Base-by-base conservation (phyloP, 2,329 filamentous ascomycete genomes). In the Colletotrichum agaves region DNA sequence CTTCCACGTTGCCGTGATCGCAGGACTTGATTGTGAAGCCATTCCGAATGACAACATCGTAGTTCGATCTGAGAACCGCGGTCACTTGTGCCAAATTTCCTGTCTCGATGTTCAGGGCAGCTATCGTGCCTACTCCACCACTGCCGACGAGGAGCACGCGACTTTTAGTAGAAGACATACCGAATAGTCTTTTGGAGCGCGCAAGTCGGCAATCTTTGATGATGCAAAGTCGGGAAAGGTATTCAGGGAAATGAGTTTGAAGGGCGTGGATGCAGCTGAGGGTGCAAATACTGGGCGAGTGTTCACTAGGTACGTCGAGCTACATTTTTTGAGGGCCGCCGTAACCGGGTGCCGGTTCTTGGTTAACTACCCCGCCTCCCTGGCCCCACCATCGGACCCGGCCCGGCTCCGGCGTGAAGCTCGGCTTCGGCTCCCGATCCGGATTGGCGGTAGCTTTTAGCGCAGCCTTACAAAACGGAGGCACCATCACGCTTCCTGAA, bases 91-190 rank as follows among this genome's bases (percentile, higher is more conserved):
- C 85, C 19, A 78, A 76, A 7, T 81, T 81, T 5, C 84, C 84
- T 5, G 76, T 73, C 72, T 89, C 83, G 17, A 90, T 79, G 27
- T 83, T 84, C 47, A 86, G 82, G 5, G 85, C 85, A 3, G 84
- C 83, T 72, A 89, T 85, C 0, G 85, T 83, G 23, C 87, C 87
- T 2, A 88, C 82, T 6, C 84, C 85, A 8, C 87, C 87, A 10
- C 80, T 79, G 19, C 87, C 87, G 13, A 89, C 76, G 5, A 89
- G 73, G 4, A 88, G 79, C 3, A 88, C 78, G 23, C 76, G 79
- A 3, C 77, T 67, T 67, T 81, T 82, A 11, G 5, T 11, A 1
- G 17, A 3, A 17, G 46, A 23, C 44, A 31, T 44, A 5, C 10
- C 3, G 21, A 19, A 11, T 37, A 13, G 5, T 27, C 5, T 27